Conservation (phyloP, 1,139 yeast species). For the Candida dubliniensis region DNA sequence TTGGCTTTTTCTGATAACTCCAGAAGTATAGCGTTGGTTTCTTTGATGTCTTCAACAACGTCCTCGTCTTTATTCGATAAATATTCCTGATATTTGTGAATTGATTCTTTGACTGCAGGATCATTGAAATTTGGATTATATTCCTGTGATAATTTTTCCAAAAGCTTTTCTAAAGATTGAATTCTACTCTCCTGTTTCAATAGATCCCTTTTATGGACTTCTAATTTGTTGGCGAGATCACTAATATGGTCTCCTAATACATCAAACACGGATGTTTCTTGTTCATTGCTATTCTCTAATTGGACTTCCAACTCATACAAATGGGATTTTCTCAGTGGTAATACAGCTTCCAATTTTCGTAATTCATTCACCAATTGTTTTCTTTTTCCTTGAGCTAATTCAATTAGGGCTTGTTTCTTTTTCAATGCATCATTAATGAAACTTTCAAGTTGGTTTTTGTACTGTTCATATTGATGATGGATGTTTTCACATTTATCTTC, state of each 20-base stretch:
- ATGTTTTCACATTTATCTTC: conserved; percentile 59
- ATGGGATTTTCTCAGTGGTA: conserved; percentile 26
- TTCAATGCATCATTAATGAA: conserved; percentile 25
- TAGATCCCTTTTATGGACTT: conserved; percentile 10
- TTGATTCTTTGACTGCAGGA: conserved; percentile 77
- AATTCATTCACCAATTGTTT: conserved; percentile 27
- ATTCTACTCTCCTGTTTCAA: conserved; percentile 20
- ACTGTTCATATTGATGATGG: conserved; percentile 28
- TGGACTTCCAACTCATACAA: conserved; percentile 16
- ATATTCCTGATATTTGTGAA: conserved; percentile 59
- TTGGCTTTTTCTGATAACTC: conserved; percentile 17
- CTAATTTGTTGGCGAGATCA: conserved; percentile 12
- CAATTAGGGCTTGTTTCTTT: conserved; percentile 23
- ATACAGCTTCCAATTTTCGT: conserved; percentile 23
- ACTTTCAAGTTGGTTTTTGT: conserved; percentile 16
- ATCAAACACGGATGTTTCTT: conserved; percentile 19
- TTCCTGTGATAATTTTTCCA: conserved; percentile 49
- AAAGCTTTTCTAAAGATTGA: conserved; percentile 39
- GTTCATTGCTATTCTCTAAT: conserved; percentile 13
- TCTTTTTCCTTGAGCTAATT: conserved; percentile 25
- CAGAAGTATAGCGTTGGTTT: conserved; percentile 12
- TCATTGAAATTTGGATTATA: conserved; percentile 93
- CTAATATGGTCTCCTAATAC: conserved; percentile 20
- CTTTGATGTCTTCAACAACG: conserved; percentile 11
- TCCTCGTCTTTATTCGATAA: conserved; percentile 36